Evolutionary conservation across 305 asterid genomes (phyloP), one percentile per base, ranked within the genome.

Genomic region (Fraxinus greggii): DNA sequence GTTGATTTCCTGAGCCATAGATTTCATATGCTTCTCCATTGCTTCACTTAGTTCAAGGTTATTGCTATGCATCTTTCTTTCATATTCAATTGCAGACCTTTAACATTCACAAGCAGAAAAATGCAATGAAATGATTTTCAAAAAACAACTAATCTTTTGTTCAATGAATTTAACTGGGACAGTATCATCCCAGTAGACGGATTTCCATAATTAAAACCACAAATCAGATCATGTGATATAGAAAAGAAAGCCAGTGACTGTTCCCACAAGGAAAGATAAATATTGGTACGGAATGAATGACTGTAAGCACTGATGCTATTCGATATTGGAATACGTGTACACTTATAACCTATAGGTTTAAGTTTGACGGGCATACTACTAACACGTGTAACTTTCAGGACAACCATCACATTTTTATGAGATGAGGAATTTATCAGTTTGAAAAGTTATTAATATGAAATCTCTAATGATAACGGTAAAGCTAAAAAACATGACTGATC

Each of bases 21-120:
- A 83, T 28, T 76, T 76, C 88, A 90, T 77, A 79, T 90, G 92
- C 82, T 92, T 90, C 91, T 93, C 97, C 97, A 95, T 90, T 78
- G 83, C 89, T 32, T 88, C 95, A 86, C 90, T 83, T 36, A 88
- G 85, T 79, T 88, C 90, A 75, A 78, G 87, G 90, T 94, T 89
- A 72, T 48, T 82, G 51, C 86, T 80, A 1, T 78, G 90, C 94
- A 92, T 89, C 93, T 90, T 90, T 84, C 88, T 90, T 88, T 95
- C 99, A 69, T 90, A 83, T 56, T 94, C 94, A 88, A 95, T 82
- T 10, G 99, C 99, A 80, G 89, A 92, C 88, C 97, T 95, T 80
- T 81, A 72, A 86, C 72, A 85, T 80, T 31, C 81, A 86, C 81
- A 81, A 82, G 67, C 79, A 78, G 74, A 78, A 83, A 21, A 38